Conservation (phyloP, 2,329 filamentous ascomycete species). For the Teratosphaeria zuluensis region DNA sequence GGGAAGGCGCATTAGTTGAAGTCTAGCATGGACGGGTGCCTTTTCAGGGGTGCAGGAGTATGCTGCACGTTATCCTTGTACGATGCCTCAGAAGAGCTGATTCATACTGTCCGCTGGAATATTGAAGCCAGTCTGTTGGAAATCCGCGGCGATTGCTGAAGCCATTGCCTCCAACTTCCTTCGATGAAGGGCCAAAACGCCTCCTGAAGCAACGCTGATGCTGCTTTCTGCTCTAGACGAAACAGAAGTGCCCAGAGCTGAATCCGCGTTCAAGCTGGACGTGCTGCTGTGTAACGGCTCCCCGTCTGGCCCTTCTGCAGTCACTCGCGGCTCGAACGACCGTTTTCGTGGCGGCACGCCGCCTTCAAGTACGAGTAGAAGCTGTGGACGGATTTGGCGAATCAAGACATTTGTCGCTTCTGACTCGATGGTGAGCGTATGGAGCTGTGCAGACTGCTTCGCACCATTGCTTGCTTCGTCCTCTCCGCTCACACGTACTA, state of each 20-base stretch:
- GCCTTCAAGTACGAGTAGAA: slow-evolving; percentile 40
- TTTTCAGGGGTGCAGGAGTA: neutral
- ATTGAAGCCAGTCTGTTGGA: slow-evolving; percentile 36
- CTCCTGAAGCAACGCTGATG: slow-evolving; percentile 18
- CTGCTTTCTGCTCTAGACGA: slow-evolving; percentile 12
- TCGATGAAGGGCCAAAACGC: slow-evolving; percentile 39
- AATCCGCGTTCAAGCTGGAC: neutral
- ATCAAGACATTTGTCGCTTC: slow-evolving; percentile 37
- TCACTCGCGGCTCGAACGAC: slow-evolving; percentile 32
- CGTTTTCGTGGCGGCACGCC: slow-evolving; percentile 34
- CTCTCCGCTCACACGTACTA: slow-evolving; percentile 9
- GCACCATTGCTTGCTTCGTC: slow-evolving; percentile 1
- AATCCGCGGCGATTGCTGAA: slow-evolving; percentile 33
- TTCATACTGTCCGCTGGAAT: slow-evolving; percentile 35
- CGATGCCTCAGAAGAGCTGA: slow-evolving; percentile 19
- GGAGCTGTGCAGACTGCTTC: slow-evolving; percentile 18
- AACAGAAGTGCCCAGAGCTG: slow-evolving; percentile 20
- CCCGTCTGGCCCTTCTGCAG: slow-evolving; percentile 33
- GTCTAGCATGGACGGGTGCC: neutral
- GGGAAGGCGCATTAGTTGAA: neutral
- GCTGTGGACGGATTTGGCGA: slow-evolving; percentile 35
- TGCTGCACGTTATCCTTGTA: neutral
- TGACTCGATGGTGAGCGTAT: slow-evolving; percentile 39
- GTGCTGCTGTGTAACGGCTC: slow-evolving; percentile 3
- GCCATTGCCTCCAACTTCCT: slow-evolving; percentile 39